A percentile compares a stretch with the other conserved stretches of the same genome.
Evolutionary conservation across 805 yeast genomes (phyloP).

Genomic region (Starmerella scarabaei): DNA sequence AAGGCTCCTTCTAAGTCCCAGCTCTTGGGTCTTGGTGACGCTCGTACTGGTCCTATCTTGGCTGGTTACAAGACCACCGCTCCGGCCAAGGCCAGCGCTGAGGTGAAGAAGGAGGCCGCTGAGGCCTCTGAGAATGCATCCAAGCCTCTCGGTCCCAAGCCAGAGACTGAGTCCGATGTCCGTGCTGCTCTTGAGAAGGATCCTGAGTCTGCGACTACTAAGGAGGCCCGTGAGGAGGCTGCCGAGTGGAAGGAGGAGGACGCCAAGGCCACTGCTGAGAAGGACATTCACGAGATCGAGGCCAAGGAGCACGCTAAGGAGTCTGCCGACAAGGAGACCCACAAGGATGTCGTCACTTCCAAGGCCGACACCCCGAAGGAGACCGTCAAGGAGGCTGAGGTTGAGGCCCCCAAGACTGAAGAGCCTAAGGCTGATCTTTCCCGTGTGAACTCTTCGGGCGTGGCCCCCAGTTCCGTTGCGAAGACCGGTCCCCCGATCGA

Average conservation of each 20-base stretch:
- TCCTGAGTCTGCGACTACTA: too few relatives aligned
- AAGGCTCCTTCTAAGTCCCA: conserved; percentile 44
- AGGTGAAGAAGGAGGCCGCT: conserved; percentile 4
- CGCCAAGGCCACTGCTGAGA: not conserved
- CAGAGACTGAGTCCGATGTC: not conserved
- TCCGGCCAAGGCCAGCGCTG: not conserved
- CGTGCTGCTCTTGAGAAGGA: too few relatives aligned
- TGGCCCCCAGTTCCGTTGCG: not conserved
- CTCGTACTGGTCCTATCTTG: conserved; percentile 13
- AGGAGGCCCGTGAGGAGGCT: conserved; percentile 6
- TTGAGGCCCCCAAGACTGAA: conserved; percentile 36
- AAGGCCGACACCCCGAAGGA: conserved; percentile 4
- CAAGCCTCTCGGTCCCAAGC: not conserved
- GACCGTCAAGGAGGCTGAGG: conserved; percentile 7
- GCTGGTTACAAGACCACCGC: conserved; percentile 11
- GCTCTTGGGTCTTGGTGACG: conserved; percentile 18
- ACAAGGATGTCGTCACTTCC: not conserved
- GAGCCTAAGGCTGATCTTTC: conserved; percentile 41
- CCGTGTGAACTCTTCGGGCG: too few relatives aligned
- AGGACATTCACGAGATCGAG: too few relatives aligned
- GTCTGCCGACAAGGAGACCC: not conserved
- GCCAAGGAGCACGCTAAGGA: not conserved
- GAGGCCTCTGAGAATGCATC: conserved; percentile 1
- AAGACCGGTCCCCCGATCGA: not conserved
- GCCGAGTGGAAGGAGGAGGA: not conserved